Percentiles rank a stretch among this genome's conserved stretches.
These are phyloP conservation scores for Russula foetens DNA, from an alignment of 768 basidiomycete genomes.

Conservation along the genomic window DNA sequence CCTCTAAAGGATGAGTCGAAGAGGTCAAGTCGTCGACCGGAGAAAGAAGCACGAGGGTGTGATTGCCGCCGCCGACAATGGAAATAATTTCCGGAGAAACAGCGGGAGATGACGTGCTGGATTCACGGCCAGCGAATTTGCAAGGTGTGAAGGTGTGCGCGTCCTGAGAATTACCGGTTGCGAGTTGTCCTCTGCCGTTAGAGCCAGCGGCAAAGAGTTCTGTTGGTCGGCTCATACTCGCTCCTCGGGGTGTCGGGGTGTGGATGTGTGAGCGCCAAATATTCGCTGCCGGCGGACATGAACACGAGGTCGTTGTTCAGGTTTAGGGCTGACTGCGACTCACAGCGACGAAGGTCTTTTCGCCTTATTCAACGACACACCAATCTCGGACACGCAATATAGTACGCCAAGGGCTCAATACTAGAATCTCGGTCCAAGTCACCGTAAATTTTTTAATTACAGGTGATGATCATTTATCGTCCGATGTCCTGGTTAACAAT, in stretches of 20 bases:
- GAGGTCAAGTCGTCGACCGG: conserved; percentile 20
- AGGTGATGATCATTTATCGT: no score
- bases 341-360: no score
- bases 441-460: no score
- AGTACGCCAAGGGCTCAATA: no score
- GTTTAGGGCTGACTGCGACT: no score
- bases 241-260: no score
- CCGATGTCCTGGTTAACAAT: no score
- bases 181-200: conserved; percentile 43
- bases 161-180: conserved; percentile 32
- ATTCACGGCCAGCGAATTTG: conserved; percentile 24
- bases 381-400: no score
- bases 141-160: conserved; percentile 34
- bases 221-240: neutral
- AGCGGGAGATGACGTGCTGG: conserved; percentile 23
- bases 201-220: conserved; percentile 38
- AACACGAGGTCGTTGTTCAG: neutral
- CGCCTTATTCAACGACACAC: neutral
- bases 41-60: conserved; percentile 61
- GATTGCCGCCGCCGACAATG: conserved; percentile 69
- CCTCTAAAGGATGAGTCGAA: conserved; percentile 23
- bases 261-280: no score
- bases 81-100: conserved; percentile 37
- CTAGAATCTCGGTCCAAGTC: no score
- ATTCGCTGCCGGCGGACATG: no score